phyloP scores from a whole-genome alignment of 2,329 filamentous ascomycete species.

The Pseudodiploospora longispora region DNA sequence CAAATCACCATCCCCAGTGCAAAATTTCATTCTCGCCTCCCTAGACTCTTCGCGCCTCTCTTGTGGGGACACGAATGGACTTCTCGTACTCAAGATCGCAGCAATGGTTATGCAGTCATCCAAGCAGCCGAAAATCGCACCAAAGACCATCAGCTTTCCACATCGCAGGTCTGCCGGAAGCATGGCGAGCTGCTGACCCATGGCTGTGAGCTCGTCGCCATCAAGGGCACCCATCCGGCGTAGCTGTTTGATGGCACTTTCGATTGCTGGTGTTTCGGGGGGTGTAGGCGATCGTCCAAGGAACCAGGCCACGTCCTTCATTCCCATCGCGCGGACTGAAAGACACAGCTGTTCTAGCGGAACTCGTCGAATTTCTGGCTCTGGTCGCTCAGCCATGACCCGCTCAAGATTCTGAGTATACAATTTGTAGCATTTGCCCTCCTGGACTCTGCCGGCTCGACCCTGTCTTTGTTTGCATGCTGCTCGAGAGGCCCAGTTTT shows the following conservation, averaged over 20 bases:
- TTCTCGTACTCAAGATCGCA: constrained; percentile 81
- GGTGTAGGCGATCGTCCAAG: constrained; percentile 82
- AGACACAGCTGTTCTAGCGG: constrained; percentile 91
- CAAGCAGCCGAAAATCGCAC: constrained; percentile 85
- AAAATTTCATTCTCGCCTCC: constrained; percentile 66
- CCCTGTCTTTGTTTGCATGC: constrained; percentile 92
- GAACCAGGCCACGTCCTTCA: constrained; percentile 72
- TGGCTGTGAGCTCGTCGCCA: constrained; percentile 76
- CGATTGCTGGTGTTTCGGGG: constrained; percentile 75
- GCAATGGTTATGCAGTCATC: constrained; percentile 84
- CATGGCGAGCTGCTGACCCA: constrained; percentile 89
- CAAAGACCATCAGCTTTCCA: constrained; percentile 92
- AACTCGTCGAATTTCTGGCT: constrained; percentile 88
- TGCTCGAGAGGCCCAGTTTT: constrained; percentile 90
- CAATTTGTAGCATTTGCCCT: constrained; percentile 89
- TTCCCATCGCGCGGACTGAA: constrained; percentile 91
- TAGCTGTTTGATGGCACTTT: constrained; percentile 72
- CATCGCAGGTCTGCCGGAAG: constrained; percentile 89
- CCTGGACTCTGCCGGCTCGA: constrained; percentile 85
- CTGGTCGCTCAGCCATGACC: constrained; percentile 80
- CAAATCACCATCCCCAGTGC: constrained; percentile 73
- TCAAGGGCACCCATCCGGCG: constrained; percentile 83
- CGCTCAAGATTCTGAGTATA: constrained; percentile 81
- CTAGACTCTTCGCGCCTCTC: constrained; percentile 78
- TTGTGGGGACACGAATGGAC: constrained; percentile 77